These are phyloP conservation scores for Phycomyces blakesleeanus DNA, from an alignment of 192 early-diverging fungal genomes.

Conservation along the genomic window DNA sequence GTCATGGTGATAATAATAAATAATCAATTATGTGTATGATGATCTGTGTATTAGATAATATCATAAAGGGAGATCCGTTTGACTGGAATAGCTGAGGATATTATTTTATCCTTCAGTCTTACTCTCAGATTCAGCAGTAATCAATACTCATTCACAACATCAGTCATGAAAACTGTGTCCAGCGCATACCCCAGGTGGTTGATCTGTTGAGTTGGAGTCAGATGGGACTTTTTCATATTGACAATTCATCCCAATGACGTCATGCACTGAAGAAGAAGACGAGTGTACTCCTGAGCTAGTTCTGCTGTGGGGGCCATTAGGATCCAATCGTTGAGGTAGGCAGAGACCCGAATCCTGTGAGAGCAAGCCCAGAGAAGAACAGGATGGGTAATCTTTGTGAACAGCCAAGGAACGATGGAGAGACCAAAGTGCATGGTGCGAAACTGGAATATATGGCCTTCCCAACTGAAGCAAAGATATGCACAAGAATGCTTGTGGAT, in stretches of 20 bases:
- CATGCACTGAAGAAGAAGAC: not conserved
- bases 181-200: conserved; percentile 30
- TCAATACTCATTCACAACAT: too few species aligned
- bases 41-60: too few species aligned
- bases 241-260: conserved; percentile 13
- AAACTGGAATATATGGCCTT: conserved; percentile 23
- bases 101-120: too few species aligned
- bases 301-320: not conserved
- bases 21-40: too few species aligned
- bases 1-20: too few species aligned
- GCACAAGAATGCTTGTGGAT: conserved; percentile 14
- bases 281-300: not conserved
- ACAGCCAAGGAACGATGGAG: not conserved
- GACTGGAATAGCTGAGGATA: too few species aligned
- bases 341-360: not conserved
- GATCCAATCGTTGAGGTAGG: conserved; percentile 12
- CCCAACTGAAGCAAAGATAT: conserved; percentile 34
- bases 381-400: conserved; percentile 10
- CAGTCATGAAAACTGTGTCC: conserved; percentile 26
- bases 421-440: conserved; percentile 5
- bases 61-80: too few species aligned
- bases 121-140: too few species aligned
- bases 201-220: conserved; percentile 23
- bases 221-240: conserved; percentile 23
- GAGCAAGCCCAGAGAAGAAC: conserved; percentile 5